Base-by-base conservation (phyloP, 352 stramenopile genomes). In the Globisporangium solare region DNA sequence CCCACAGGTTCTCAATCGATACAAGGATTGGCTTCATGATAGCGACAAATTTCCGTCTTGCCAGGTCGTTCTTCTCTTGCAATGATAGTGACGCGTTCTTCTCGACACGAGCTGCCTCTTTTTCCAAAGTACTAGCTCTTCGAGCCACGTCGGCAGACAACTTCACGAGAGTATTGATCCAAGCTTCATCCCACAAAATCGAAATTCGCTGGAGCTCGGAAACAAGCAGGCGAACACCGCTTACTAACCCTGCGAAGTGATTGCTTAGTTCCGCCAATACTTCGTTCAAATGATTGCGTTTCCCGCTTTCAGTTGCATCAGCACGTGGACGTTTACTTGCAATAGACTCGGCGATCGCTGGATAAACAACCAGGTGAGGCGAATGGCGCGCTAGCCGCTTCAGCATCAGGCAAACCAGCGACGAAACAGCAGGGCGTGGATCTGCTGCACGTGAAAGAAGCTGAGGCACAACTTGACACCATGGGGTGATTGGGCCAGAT, bases 21-120 rank as follows among this genome's bases (percentile, higher is more conserved):
- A 89, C 60, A 10, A 93, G 53, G 17, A 95, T 81, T 24, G 83
- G 83, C 39, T 87, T 89, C 80, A 95, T 89, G 54, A 94, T 90
- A 5, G 86, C 86, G 37, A 89, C 70, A 58, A 88, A 67, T 55
- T 92, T 94, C 18, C 80, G 64, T 39, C 83, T 62, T 2, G 76
- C 82, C 31, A 95, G 48, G 32, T 88, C 68, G 10, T 20, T 47
- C 61, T 94, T 95, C 31, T 94, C 84, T 17, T 64, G 63, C 5
- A 46, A 12, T 35, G 78, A 86, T 47, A 95, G 54, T 1, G 75
- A 83, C 5, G 53, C 58, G 68, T 94, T 95, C 49, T 74, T 88
- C 11, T 85, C 72, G 14, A 94, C 79, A 3, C 83, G 74, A 41
- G 56, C 55, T 4, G 79, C 76, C 60, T 95, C 83, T 51, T 93